Conservation (phyloP, 2,329 filamentous ascomycete genomes). For the Stagonosporopsis chrysanthemi region DNA sequence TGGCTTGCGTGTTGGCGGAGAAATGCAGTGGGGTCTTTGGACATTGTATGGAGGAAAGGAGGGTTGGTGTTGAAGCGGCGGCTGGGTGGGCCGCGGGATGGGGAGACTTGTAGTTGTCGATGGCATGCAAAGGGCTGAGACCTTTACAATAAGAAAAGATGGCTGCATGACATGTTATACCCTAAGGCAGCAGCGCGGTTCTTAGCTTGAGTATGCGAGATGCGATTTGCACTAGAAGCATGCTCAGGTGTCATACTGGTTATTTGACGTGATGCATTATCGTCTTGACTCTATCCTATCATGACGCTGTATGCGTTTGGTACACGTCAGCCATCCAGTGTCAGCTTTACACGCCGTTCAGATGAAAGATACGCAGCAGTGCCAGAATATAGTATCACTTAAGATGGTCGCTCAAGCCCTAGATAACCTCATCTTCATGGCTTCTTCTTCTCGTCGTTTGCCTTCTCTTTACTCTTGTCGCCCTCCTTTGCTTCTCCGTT, state of each 20-base stretch:
- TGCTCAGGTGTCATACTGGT: background rate
- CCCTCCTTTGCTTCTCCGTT: constrained; percentile 55
- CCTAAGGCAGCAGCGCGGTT: constrained; percentile 33
- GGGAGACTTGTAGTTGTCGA: constrained; percentile 29
- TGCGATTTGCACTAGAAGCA: background rate
- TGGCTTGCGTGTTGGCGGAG: constrained; percentile 81
- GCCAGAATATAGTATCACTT: background rate
- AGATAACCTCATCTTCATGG: background rate
- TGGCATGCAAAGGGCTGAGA: background rate
- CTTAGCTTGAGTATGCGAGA: background rate
- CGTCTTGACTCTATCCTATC: constrained; percentile 37
- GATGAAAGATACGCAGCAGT: background rate
- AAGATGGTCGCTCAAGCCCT: background rate
- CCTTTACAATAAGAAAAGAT: background rate
- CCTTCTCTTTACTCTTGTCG: constrained; percentile 64
- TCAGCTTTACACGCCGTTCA: background rate
- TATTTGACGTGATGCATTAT: constrained; percentile 24
- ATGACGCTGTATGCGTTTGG: constrained; percentile 26
- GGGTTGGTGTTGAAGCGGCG: constrained; percentile 69
- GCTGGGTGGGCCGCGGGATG: constrained; percentile 68
- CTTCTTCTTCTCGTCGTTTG: constrained; percentile 65
- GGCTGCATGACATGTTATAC: constrained; percentile 27
- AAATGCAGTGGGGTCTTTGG: constrained; percentile 67
- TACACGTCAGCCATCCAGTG: background rate
- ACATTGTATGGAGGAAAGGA: constrained; percentile 62